These are phyloP conservation scores for Penicillium sp. DNA, from an alignment of 2,329 filamentous ascomycete genomes.

Conservation along the genomic window DNA sequence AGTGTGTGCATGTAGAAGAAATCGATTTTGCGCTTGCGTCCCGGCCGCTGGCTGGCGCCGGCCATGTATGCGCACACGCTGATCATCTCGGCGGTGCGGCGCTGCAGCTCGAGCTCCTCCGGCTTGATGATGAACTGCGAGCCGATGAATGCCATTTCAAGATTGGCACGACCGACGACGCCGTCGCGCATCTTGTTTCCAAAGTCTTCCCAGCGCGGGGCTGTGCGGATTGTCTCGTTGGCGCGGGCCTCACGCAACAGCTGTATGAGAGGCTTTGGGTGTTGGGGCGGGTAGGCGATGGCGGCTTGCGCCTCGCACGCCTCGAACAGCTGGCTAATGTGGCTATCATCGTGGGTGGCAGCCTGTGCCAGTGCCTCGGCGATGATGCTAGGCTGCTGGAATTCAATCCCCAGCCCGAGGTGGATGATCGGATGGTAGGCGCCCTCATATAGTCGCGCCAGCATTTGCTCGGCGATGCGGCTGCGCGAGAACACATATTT, in stretches of 20 bases:
- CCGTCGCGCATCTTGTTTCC: not conserved
- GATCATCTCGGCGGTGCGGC: not conserved
- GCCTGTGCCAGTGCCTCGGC: constrained; percentile 71
- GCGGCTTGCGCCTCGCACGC: not conserved
- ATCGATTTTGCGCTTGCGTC: not conserved
- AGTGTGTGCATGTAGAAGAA: constrained; percentile 1
- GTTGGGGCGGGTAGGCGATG: not conserved
- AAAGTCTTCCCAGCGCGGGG: not conserved
- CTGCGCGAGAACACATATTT: constrained; percentile 60
- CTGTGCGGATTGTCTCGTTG: not conserved
- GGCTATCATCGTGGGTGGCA: constrained; percentile 51
- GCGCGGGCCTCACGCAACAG: not conserved
- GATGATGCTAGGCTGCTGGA: constrained; percentile 66
- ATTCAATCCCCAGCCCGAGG: constrained; percentile 75
- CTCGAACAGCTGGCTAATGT: not conserved
- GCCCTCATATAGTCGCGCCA: constrained; percentile 57
- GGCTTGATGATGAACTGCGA: not conserved
- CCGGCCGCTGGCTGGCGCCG: not conserved
- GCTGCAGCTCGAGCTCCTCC: not conserved
- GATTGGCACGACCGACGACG: not conserved
- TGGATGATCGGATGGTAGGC: constrained; percentile 69
- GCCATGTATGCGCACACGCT: not conserved
- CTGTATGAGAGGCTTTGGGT: not conserved
- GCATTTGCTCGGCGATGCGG: constrained; percentile 56
- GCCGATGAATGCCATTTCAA: not conserved